These are phyloP conservation scores for Pulveroboletus sp. DNA, from an alignment of 768 basidiomycete species.

Conservation along the genomic window DNA sequence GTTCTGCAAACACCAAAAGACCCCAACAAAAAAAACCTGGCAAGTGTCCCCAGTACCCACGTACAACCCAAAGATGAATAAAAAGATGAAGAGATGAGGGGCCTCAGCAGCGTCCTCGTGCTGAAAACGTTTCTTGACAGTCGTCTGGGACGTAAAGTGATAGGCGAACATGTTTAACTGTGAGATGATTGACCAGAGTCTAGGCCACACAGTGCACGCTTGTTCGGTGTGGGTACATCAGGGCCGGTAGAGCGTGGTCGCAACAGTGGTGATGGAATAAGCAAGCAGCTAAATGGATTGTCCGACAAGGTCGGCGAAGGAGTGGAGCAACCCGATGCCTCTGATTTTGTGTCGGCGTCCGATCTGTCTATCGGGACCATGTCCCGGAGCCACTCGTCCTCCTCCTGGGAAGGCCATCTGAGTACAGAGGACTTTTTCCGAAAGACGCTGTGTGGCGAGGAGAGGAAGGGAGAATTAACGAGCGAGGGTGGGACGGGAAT, in stretches of 20 bases:
- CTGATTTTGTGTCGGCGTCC: constrained; percentile 20
- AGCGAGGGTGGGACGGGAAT: constrained; percentile 61
- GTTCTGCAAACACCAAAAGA: background rate
- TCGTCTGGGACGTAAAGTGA: constrained; percentile 23
- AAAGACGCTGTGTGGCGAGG: constrained; percentile 49
- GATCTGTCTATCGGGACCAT: constrained; percentile 44
- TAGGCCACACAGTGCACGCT: constrained; percentile 8
- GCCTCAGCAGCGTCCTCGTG: constrained; percentile 14
- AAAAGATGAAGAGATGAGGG: constrained; percentile 2
- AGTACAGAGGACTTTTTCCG: constrained; percentile 34
- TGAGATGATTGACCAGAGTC: constrained; percentile 13
- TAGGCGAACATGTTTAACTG: constrained; percentile 12
- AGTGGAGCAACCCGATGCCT: constrained; percentile 8
- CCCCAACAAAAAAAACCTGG: constrained; percentile 6
- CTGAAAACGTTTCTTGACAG: constrained; percentile 20
- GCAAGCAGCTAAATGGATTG: constrained; percentile 7
- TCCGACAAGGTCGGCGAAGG: constrained; percentile 24
- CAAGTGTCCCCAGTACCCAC: constrained; percentile 11
- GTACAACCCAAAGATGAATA: constrained; percentile 18
- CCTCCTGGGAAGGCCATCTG: constrained; percentile 44
- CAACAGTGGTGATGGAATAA: constrained; percentile 18
- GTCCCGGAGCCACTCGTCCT: constrained; percentile 64
- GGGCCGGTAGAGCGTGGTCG: constrained; percentile 23
- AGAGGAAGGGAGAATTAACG: constrained; percentile 52
- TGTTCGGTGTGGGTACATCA: constrained; percentile 14